Percentiles rank a stretch among this genome's conserved stretches.
Conservation (phyloP, 75 land plant genomes). For the Cryptomeria japonica region DNA sequence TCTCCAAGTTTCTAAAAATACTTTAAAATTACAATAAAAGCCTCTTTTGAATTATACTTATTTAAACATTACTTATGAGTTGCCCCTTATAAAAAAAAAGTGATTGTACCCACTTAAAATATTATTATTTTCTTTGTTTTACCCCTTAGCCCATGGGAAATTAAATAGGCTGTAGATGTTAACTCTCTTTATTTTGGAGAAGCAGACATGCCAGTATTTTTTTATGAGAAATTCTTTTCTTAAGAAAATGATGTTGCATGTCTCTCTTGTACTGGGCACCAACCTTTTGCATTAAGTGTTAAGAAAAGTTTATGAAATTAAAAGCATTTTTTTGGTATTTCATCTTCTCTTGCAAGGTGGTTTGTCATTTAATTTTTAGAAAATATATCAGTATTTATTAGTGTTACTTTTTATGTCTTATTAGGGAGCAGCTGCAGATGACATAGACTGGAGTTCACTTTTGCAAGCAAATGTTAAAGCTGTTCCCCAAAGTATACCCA, state of each 20-base stretch:
- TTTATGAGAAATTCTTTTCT: neutral
- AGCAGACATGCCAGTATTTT: too few species aligned
- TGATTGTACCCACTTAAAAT: too few species aligned
- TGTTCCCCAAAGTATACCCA: slow-evolving; percentile 84
- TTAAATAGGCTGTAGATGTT: too few species aligned
- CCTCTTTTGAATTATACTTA: too few species aligned
- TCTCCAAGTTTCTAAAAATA: too few species aligned
- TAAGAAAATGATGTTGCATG: neutral
- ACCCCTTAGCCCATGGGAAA: too few species aligned
- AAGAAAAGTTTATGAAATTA: neutral
- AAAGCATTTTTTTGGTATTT: neutral
- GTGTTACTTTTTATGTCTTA: neutral
- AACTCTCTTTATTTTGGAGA: too few species aligned
- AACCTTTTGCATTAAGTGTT: neutral
- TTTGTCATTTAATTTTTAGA: neutral
- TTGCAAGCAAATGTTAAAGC: slow-evolving; percentile 75
- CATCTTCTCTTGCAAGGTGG: neutral
- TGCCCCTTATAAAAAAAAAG: too few species aligned
- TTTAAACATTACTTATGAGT: too few species aligned
- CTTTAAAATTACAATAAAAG: too few species aligned
- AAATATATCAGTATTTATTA: neutral
- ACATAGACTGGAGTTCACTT: slow-evolving; percentile 69
- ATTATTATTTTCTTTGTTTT: too few species aligned
- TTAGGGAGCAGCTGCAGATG: slow-evolving; percentile 76
- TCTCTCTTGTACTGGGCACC: neutral